Percentiles rank a stretch among this genome's conserved stretches.
These are phyloP conservation scores for Penicillium samsonianum DNA, from an alignment of 495 filamentous ascomycete genomes.

Conservation along the genomic window DNA sequence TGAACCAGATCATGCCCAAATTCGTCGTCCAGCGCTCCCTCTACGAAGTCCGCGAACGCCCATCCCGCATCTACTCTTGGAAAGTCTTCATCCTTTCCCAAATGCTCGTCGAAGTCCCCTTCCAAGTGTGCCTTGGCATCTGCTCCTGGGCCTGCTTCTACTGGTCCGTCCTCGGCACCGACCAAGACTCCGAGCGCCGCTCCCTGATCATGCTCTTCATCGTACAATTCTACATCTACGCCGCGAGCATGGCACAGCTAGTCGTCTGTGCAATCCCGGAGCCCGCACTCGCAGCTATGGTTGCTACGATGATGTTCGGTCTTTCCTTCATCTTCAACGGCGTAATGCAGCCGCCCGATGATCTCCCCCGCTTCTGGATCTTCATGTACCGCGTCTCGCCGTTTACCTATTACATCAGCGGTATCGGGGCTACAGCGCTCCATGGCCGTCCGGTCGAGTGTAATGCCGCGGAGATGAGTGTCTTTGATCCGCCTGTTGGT, in stretches of 20 bases:
- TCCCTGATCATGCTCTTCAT: slow-evolving; percentile 54
- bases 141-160: slow-evolving; percentile 52
- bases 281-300: slow-evolving; percentile 53
- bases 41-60: slow-evolving; percentile 54
- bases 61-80: slow-evolving; percentile 54
- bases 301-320: slow-evolving; percentile 57
- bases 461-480: slow-evolving; percentile 52
- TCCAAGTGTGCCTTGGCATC: slow-evolving; percentile 44
- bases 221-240: slow-evolving; percentile 50
- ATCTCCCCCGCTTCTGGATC: slow-evolving; percentile 69
- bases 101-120: slow-evolving; percentile 54
- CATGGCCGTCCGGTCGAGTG: slow-evolving; percentile 58
- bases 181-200: slow-evolving; percentile 42
- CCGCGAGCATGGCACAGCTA: slow-evolving; percentile 52
- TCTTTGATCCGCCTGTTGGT: slow-evolving; percentile 51
- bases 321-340: slow-evolving; percentile 55
- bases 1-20: slow-evolving; percentile 57
- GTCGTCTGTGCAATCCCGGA: slow-evolving; percentile 54
- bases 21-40: slow-evolving; percentile 51
- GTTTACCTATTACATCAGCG: slow-evolving; percentile 63
- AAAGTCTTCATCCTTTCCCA: slow-evolving; percentile 51
- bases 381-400: slow-evolving; percentile 75
- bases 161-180: slow-evolving; percentile 45
- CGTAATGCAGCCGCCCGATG: slow-evolving; percentile 60
- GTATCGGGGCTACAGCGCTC: slow-evolving; percentile 55